Base-by-base conservation (phyloP, 164 flowering plant species). In the Hamamelis virginiana region DNA sequence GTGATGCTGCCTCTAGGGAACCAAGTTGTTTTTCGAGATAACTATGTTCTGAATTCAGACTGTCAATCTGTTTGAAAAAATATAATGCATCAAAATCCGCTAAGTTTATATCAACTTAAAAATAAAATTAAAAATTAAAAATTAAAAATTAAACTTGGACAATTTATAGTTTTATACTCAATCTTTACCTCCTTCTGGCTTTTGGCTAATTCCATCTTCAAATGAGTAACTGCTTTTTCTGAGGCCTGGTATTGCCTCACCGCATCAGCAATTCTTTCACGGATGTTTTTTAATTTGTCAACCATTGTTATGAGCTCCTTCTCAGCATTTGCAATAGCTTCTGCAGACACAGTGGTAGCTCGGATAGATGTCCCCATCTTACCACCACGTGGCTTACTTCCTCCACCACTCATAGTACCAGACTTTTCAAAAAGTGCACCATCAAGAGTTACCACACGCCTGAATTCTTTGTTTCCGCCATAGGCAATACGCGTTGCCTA, bases 401-500 rank as follows among this genome's bases (percentile, higher is more conserved):
- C 98, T 4, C 99, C 99, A 65, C 99, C 99, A 80, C 89, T 91
- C 98, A 96, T 96, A 3, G 99, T 96, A 55, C 99, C 99, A 55
- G 96, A 86, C 77, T 86, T 91, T 72, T 93, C 98, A 79, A 93
- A 87, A 43, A 96, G 86, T 21, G 94, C 88, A 72, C 99, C 99
- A 68, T 96, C 95, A 74, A 96, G 78, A 64, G 99, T 90, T 47
- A 96, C 99, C 15, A 93, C 97, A 55, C 97, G 92, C 48, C 91
- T 65, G 67, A 89, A 91, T 22, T 91, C 98, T 63, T 53, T 83
- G 75, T 78, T 84, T 63, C 82, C 82, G 45, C 94, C 87, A 75
- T 93, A 93, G 70, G 99, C 97, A 78, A 96, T 93, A 22, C 96
- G 87, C 41, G 95, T 84, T 71, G 96, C 99, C 99, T 94, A 69